Evolutionary conservation across 2,329 filamentous ascomycete genomes (phyloP).

Genomic region (Talaromyces albobiverticillius): DNA sequence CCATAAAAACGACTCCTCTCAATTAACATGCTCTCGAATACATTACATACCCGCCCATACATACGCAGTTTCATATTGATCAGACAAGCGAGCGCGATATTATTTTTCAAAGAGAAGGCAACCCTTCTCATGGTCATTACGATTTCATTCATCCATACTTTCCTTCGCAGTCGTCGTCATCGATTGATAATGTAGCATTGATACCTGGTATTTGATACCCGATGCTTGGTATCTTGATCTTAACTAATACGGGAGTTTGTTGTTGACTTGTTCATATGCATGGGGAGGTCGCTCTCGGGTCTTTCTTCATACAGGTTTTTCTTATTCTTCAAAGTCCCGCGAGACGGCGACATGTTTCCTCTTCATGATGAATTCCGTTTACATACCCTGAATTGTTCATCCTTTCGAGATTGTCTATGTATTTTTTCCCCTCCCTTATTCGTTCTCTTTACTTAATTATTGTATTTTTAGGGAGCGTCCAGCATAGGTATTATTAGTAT

Average conservation of each 20-base stretch:
- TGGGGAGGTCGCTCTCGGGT: constrained; percentile 6
- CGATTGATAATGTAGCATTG: not conserved
- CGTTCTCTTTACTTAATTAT: not conserved
- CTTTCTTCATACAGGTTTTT: not conserved
- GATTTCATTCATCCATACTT: not conserved
- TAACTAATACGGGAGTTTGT: not conserved
- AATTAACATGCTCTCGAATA: too few relatives aligned
- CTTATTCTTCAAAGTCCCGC: not conserved
- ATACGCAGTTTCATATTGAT: not conserved
- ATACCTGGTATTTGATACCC: not conserved
- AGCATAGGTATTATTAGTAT: not conserved
- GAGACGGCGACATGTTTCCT: not conserved
- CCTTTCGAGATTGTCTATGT: not conserved
- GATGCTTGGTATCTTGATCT: not conserved
- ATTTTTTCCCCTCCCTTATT: not conserved
- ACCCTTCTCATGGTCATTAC: not conserved
- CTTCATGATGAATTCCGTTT: not conserved
- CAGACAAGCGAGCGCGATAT: not conserved
- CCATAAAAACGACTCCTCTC: not conserved
- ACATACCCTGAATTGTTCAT: not conserved
- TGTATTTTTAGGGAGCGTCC: not conserved
- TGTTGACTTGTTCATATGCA: constrained; percentile 6
- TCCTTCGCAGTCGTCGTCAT: not conserved
- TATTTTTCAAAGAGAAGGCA: not conserved
- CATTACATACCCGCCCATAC: not conserved